phyloP scores from a whole-genome alignment of 257 asterid species.

The Nemophila menziesii region DNA sequence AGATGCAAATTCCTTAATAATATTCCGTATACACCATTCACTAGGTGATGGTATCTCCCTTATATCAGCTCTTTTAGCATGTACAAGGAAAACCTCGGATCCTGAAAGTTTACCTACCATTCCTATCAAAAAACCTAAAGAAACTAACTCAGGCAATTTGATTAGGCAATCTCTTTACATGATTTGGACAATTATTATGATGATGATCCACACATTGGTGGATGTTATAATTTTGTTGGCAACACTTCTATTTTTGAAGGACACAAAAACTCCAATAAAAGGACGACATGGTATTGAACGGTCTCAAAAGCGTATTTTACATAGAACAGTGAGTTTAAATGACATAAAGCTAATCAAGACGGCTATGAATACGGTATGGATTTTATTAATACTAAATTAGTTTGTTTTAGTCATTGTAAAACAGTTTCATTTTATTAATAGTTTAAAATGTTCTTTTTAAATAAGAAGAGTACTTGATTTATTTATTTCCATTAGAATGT shows the following conservation, averaged over 20 bases:
- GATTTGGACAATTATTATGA: constrained; percentile 13
- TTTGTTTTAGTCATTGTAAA: no score
- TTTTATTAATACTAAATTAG: background rate
- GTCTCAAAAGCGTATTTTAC: constrained; percentile 19
- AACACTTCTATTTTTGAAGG: constrained; percentile 18
- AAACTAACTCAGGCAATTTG: background rate
- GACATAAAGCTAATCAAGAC: constrained; percentile 38
- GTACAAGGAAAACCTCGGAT: constrained; percentile 19
- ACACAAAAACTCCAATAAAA: constrained; percentile 24
- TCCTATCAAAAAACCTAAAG: constrained; percentile 8
- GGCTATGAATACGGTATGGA: constrained; percentile 33
- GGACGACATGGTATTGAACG: constrained; percentile 8
- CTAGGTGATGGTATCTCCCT: constrained; percentile 40
- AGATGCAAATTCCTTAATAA: constrained; percentile 15
- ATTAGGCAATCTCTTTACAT: constrained; percentile 1
- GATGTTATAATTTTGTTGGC: constrained; percentile 18
- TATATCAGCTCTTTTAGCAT: constrained; percentile 21
- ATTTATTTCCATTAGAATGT: no score
- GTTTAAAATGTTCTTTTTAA: no score
- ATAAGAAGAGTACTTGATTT: no score
- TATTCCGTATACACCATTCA: constrained; percentile 30
- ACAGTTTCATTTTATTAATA: no score
- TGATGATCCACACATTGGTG: constrained; percentile 13
- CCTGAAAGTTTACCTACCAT: constrained; percentile 23
- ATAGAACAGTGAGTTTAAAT: constrained; percentile 19